Percentiles rank a stretch among this genome's conserved stretches.
Evolutionary conservation across 2,329 filamentous ascomycete genomes (phyloP).

Genomic region (Hymenoscyphus linearis): DNA sequence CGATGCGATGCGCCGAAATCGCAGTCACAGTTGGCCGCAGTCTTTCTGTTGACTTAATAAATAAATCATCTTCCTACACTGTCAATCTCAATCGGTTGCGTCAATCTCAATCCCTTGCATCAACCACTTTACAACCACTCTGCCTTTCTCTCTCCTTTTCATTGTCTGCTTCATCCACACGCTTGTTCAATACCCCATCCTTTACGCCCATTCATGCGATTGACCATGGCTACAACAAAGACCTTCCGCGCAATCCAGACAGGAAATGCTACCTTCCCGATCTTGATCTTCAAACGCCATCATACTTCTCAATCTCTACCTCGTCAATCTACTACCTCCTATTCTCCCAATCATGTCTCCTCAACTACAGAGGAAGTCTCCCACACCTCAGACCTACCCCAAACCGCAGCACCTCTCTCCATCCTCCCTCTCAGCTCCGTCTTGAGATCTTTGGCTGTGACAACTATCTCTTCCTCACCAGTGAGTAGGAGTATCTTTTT

Average conservation of each 20-base stretch:
- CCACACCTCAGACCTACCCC: slow-evolving; percentile 9
- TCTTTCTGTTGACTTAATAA: neutral
- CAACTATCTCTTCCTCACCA: slow-evolving; percentile 63
- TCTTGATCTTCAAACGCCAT: slow-evolving; percentile 8
- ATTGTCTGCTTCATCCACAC: neutral
- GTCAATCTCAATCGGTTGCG: neutral
- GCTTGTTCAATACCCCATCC: neutral
- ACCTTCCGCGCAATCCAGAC: slow-evolving; percentile 12
- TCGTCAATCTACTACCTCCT: slow-evolving; percentile 18
- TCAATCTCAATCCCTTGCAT: too few species aligned
- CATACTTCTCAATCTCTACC: slow-evolving; percentile 25
- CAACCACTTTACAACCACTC: too few species aligned
- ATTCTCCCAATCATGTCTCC: slow-evolving; percentile 15
- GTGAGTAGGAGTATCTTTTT: slow-evolving; percentile 14
- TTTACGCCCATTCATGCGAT: neutral
- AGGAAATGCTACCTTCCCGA: slow-evolving; percentile 6
- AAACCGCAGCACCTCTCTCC: slow-evolving; percentile 45
- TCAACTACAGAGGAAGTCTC: slow-evolving; percentile 10
- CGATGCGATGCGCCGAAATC: neutral
- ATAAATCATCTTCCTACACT: neutral
- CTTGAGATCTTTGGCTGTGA: slow-evolving; percentile 64
- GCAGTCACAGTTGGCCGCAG: neutral
- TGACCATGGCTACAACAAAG: slow-evolving; percentile 23
- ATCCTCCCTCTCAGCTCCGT: slow-evolving; percentile 62
- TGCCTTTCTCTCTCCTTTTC: neutral